Conservation (phyloP, 2,329 filamentous ascomycete species). For the Zymoseptoria crescenta region DNA sequence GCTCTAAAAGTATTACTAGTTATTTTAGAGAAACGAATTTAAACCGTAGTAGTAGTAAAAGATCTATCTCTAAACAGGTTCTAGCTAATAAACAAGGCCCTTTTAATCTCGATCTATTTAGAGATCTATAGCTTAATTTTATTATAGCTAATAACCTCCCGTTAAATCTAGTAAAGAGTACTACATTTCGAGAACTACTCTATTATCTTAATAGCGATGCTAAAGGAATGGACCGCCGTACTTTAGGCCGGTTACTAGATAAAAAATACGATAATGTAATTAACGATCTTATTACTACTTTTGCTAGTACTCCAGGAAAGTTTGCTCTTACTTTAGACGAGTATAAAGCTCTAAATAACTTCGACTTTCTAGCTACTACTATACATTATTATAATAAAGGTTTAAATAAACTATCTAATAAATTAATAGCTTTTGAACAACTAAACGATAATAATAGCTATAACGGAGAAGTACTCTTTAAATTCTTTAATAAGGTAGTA, state of each 20-base stretch:
- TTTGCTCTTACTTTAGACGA: neutral
- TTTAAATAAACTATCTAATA: neutral
- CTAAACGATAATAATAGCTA: neutral
- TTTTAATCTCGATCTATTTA: neutral
- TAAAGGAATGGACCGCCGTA: neutral
- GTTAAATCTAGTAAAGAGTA: neutral
- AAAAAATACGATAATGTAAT: neutral
- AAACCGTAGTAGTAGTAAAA: neutral
- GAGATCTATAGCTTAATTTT: neutral
- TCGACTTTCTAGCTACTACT: neutral
- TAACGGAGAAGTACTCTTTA: neutral
- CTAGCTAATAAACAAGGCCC: neutral
- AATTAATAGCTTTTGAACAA: neutral
- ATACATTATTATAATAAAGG: neutral
- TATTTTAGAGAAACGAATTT: neutral
- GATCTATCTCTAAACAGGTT: neutral
- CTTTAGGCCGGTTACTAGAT: neutral
- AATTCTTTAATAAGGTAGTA: neutral
- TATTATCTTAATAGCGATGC: neutral
- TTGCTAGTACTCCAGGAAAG: neutral
- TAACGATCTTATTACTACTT: neutral
- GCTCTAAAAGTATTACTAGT: neutral
- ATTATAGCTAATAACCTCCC: neutral
- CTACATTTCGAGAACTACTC: neutral
- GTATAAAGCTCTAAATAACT: neutral